Evolutionary conservation across 2,329 filamentous ascomycete species (phyloP).

Genomic region (Lachnellula subtilissima): DNA sequence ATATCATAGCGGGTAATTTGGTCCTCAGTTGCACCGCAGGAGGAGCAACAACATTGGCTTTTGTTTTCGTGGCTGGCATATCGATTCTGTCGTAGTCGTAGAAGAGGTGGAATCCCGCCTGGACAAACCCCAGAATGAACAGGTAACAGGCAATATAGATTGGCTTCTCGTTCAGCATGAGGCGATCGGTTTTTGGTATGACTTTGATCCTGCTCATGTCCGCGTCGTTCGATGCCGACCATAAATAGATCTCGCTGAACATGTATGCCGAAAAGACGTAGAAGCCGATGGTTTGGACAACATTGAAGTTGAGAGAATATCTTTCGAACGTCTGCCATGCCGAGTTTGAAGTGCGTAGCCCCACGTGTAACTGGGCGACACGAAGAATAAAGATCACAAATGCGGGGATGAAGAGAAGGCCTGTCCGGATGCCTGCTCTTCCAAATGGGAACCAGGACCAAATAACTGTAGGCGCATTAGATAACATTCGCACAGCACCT

Average conservation of each 20-base stretch:
- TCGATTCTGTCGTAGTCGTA: conserved; percentile 62
- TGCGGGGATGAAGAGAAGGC: conserved; percentile 70
- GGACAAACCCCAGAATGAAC: conserved; percentile 61
- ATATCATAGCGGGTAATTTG: conserved; percentile 32
- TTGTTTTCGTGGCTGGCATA: conserved; percentile 37
- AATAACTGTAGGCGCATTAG: conserved; percentile 50
- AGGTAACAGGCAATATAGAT: conserved; percentile 74
- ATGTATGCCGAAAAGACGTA: conserved; percentile 74
- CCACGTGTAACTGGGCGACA: conserved; percentile 76
- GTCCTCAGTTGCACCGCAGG: conserved; percentile 35
- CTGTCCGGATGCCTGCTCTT: conserved; percentile 65
- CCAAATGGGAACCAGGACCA: conserved; percentile 87
- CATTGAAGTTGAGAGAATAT: conserved; percentile 49
- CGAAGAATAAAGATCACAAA: conserved; percentile 79
- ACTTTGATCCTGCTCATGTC: conserved; percentile 71
- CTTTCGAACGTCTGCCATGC: conserved; percentile 59
- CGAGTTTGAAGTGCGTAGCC: conserved; percentile 65
- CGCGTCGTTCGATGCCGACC: conserved; percentile 54
- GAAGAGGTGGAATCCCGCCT: conserved; percentile 65
- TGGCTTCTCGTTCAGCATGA: conserved; percentile 78
- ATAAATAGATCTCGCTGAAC: conserved; percentile 78
- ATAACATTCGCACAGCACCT: not conserved
- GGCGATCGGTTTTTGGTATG: conserved; percentile 64
- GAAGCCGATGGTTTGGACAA: conserved; percentile 66
- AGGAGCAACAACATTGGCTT: conserved; percentile 31